These are phyloP conservation scores for Argentina anserina DNA, from an alignment of 306 rosid genomes.

Conservation along the genomic window DNA sequence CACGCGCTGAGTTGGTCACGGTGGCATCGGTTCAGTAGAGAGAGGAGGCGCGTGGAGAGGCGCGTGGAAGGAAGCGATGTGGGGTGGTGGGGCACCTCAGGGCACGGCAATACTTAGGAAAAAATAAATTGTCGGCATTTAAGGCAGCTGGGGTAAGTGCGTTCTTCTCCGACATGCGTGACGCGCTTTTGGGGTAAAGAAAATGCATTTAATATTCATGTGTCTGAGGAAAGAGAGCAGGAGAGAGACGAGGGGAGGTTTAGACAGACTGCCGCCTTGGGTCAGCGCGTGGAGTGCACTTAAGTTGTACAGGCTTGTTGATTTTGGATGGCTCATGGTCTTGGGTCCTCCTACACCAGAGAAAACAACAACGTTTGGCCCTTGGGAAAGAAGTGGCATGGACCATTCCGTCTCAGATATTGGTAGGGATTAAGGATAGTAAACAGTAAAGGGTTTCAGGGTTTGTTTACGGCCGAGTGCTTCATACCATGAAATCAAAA, in stretches of 20 bases:
- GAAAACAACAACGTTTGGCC: not conserved
- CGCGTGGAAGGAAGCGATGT: not conserved
- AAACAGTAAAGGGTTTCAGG: too few relatives aligned
- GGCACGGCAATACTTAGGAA: slow-evolving; percentile 43
- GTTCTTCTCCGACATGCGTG: slow-evolving; percentile 50
- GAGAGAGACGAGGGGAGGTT: not conserved
- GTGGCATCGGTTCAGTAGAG: not conserved
- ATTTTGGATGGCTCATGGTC: not conserved
- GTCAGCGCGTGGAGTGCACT: not conserved
- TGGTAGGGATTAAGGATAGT: not conserved
- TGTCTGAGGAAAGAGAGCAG: slow-evolving; percentile 14
- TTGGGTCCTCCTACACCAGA: not conserved
- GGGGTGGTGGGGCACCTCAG: slow-evolving; percentile 6
- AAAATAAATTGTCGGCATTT: slow-evolving; percentile 57
- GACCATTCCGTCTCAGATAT: not conserved
- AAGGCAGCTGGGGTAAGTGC: slow-evolving; percentile 53
- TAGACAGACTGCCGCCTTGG: not conserved
- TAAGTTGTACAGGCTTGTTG: not conserved
- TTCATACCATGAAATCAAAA: too few relatives aligned
- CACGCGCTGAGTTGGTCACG: not conserved
- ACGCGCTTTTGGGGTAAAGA: slow-evolving; percentile 47
- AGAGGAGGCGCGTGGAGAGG: slow-evolving; percentile 30
- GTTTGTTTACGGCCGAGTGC: too few relatives aligned
- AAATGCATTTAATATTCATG: slow-evolving; percentile 28
- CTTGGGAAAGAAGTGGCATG: not conserved